phyloP scores from a whole-genome alignment of 768 basidiomycete genomes.

The Cantharellus anzutake region DNA sequence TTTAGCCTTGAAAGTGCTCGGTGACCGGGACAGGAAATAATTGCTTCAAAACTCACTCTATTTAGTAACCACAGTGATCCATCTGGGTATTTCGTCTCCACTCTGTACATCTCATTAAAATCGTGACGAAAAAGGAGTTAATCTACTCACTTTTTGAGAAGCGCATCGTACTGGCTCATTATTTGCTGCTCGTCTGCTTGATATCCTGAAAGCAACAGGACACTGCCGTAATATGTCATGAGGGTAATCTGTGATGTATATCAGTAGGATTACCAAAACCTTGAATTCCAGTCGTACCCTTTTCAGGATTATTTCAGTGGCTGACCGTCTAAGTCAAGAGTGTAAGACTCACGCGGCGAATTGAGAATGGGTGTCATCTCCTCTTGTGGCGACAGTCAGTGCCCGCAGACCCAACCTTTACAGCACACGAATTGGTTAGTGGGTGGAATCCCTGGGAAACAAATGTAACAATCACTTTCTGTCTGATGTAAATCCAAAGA shows the following conservation, averaged over 20 bases:
- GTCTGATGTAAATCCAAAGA: constrained; percentile 61
- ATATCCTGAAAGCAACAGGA: constrained; percentile 51
- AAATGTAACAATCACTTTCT: constrained; percentile 13
- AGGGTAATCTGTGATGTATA: constrained; percentile 27
- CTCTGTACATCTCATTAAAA: constrained; percentile 17
- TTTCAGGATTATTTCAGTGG: too few species aligned
- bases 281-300: too few species aligned
- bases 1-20: constrained; percentile 32
- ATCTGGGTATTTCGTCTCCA: constrained; percentile 38
- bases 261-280: too few species aligned
- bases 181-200: constrained; percentile 55
- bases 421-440: too few species aligned
- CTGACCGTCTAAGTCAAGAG: too few species aligned
- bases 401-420: constrained; percentile 41
- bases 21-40: neutral
- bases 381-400: constrained; percentile 44
- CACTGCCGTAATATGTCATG: constrained; percentile 63
- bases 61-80: constrained; percentile 63
- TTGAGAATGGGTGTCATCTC: constrained; percentile 51
- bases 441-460: too few species aligned
- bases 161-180: constrained; percentile 32
- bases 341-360: constrained; percentile 43
- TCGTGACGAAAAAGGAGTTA: neutral
- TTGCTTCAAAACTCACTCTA: constrained; percentile 20
- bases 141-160: constrained; percentile 33